These are phyloP conservation scores for Eucalyptus sideroxylon DNA, from an alignment of 345 rosid genomes.

Conservation along the genomic window DNA sequence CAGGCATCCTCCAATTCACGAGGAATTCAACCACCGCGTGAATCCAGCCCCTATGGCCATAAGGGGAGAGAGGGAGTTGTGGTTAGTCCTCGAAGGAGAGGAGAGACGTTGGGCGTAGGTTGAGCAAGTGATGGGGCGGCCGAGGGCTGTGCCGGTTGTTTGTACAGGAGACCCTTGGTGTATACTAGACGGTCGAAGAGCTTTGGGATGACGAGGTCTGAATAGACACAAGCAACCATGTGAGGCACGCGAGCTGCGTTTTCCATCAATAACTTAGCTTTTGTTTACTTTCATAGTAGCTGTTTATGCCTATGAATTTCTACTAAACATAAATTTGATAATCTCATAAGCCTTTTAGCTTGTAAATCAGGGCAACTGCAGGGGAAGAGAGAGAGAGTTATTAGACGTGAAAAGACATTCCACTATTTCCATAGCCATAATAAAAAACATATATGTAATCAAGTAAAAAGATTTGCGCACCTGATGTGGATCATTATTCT, in stretches of 20 bases:
- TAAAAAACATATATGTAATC: too few species aligned
- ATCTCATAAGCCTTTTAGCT: background rate
- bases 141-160: background rate
- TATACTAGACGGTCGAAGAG: slow-evolving; percentile 50
- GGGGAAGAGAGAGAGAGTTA: too few species aligned
- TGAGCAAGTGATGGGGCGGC: background rate
- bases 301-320: background rate
- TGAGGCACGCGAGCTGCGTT: background rate
- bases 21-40: background rate
- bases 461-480: too few species aligned
- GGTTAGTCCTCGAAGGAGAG: background rate
- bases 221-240: background rate
- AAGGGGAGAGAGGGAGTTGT: background rate
- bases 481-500: too few species aligned
- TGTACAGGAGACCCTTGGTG: slow-evolving; percentile 42
- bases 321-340: background rate
- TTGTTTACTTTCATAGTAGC: background rate
- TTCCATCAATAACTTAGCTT: background rate
- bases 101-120: background rate
- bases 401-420: too few species aligned
- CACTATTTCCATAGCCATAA: too few species aligned
- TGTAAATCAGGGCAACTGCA: background rate
- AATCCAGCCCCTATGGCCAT: background rate
- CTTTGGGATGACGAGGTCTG: slow-evolving; percentile 39
- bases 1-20: background rate